phyloP scores from a whole-genome alignment of 2,329 filamentous ascomycete genomes.

The Pseudocercospora vitis region DNA sequence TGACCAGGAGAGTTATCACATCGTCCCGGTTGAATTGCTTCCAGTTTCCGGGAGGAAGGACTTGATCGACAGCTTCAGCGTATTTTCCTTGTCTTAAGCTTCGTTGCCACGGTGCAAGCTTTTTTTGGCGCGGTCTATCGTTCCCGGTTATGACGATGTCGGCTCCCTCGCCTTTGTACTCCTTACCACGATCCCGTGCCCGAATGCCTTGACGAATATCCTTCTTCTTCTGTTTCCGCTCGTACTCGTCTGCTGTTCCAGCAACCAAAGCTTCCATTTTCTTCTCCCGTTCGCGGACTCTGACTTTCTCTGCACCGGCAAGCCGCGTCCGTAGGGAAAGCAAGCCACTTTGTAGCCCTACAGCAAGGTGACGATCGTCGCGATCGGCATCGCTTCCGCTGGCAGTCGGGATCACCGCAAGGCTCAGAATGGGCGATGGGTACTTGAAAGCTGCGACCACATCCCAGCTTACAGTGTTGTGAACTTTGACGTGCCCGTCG shows the following conservation, averaged over 20 bases:
- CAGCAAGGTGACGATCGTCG: conserved; percentile 88
- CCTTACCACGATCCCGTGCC: conserved; percentile 63
- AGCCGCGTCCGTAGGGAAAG: conserved; percentile 87
- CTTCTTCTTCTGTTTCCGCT: conserved; percentile 66
- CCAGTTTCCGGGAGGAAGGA: conserved; percentile 51
- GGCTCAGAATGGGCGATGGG: conserved; percentile 81
- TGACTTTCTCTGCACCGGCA: conserved; percentile 75
- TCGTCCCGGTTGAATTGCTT: conserved; percentile 37
- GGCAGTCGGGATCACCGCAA: conserved; percentile 67
- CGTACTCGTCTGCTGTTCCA: conserved; percentile 75
- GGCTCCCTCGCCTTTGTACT: conserved; percentile 78
- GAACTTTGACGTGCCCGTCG: conserved; percentile 96
- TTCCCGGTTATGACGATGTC: conserved; percentile 86
- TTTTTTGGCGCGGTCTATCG: conserved; percentile 62
- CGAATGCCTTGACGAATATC: conserved; percentile 61
- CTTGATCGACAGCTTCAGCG: conserved; percentile 72
- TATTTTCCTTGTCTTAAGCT: conserved; percentile 79
- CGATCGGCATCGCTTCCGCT: conserved; percentile 54
- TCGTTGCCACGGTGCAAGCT: conserved; percentile 74
- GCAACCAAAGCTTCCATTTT: conserved; percentile 81
- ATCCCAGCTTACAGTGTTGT: conserved; percentile 92
- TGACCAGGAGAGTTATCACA: conserved; percentile 74
- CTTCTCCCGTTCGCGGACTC: conserved; percentile 73
- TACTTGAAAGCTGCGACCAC: conserved; percentile 95
- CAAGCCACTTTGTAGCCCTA: conserved; percentile 93